Evolutionary conservation across 176 grass and related monocot species (phyloP), one percentile per base, ranked within the genome.

Genomic region (Chloris gayana): DNA sequence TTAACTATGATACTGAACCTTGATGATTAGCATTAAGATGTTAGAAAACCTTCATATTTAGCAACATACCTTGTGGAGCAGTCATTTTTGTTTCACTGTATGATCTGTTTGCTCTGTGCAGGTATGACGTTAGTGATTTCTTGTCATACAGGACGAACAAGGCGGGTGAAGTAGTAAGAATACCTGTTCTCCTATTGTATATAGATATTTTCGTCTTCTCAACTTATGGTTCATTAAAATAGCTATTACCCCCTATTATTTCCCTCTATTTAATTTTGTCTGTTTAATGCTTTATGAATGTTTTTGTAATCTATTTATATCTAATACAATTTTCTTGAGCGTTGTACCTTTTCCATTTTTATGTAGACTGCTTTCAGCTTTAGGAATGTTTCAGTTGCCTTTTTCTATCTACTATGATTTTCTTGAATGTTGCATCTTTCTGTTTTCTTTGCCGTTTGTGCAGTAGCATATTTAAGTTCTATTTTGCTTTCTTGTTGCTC

Each of bases 111-210:
- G 13, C 83, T 64, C 74, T 67, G 57, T 82, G 77, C 86, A 99
- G 97, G 97, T 99, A 96, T 8, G 97, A 99, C 64, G 72, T 99
- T 64, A 69, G 76, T 19, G 56, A 74, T 22, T 99, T 99, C 82
- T 80, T 99, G 74, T 84, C 91, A 70, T 88, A 96, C 53, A 82
- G 91, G 73, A 81, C 15, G 78, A 87, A 83, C 64, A 88, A 33
- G 69, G 82, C 82, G 34, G 97, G 91, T 47, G 97, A 99, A 82
- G 54, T 94, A 34, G 97, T 99, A 89, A 93, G 7, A 59, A 67
- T 82, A 78, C 60, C 47, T 59, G 7, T 13, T 72, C 22, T 70
- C 62, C 26, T 81, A 64, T 38, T 34, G 26, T 46, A 78, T 64
- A 60, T 67, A 29, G 2, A 7, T 67, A 34, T 69, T 83, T 37